Base-by-base conservation (phyloP, 2,329 filamentous ascomycete genomes). In the Zalaria sp. region DNA sequence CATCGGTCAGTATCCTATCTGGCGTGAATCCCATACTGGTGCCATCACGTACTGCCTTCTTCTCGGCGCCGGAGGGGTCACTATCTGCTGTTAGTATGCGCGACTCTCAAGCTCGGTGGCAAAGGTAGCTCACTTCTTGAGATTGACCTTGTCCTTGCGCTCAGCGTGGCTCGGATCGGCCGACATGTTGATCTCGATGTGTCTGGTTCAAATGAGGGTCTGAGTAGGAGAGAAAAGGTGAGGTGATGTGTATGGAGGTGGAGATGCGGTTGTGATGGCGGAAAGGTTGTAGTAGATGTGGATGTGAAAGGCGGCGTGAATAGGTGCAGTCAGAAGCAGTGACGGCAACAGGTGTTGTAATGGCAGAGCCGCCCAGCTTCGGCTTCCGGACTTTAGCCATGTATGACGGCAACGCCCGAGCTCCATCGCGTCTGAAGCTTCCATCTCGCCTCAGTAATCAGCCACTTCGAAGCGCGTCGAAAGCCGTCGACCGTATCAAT, bases 31-130 rank as follows among this genome's bases (percentile, higher is more conserved):
- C 25, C 7, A n/a, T 27, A 26, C n/a, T n/a, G 5, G 43, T 43
- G 41, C 42, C 43, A 35, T 45, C 41, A 66, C 76, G 60, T 73
- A 93, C 85, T 51, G 84, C 75, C 71, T 83, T 91, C 67, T 79
- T 75, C 62, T 93, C 86, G 49, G 83, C 81, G 62, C 88, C 88
- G 47, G 88, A 94, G 61, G 83, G 72, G 67, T 95, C 87, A 68
- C 87, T 94, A 53, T 53, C 31, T 37, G 28, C 39, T 42, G 59
- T 77, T 60, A 77, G 66, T 53, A 60, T 76, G 64, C 52, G 53
- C 46, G 44, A 35, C 35, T 11, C 44, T n/a, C 32, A 41, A 43
- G 25, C 38, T 27, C 26, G 7, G 42, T 32, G 41, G 37, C 27
- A 43, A 40, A 27, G 29, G 26, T n/a, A 9, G 28, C 63, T 47